Conservation (phyloP, 75 land plant genomes). For the Cryptomeria japonica region DNA sequence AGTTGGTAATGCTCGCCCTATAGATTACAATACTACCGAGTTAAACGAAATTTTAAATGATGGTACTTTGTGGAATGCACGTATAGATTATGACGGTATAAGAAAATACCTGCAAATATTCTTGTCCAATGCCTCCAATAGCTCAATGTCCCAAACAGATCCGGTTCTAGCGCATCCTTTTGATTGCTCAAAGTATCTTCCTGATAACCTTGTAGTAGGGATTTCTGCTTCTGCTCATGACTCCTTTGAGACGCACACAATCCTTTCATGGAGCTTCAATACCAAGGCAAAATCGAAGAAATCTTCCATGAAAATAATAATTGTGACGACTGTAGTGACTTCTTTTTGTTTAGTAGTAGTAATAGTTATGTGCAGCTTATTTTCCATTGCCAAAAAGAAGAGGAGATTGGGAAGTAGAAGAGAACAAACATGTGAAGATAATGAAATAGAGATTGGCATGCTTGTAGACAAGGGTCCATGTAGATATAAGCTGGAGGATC, state of each 20-base stretch:
- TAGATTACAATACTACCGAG: too few relatives aligned
- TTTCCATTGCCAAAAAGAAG: background rate
- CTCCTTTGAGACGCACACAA: background rate
- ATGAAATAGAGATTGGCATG: slow-evolving; percentile 13
- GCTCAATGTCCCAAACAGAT: too few relatives aligned
- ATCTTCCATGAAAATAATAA: background rate
- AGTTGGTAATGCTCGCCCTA: too few relatives aligned
- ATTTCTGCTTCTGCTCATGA: background rate
- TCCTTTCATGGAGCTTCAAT: background rate
- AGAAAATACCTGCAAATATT: too few relatives aligned
- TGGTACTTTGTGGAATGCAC: too few relatives aligned
- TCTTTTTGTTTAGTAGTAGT: background rate
- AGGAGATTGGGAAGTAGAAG: background rate
- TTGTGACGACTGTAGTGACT: too few relatives aligned
- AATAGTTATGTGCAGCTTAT: background rate
- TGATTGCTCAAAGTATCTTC: background rate
- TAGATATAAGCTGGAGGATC: slow-evolving; percentile 30
- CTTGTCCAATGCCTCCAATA: too few relatives aligned
- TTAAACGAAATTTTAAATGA: too few relatives aligned
- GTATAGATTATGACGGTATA: too few relatives aligned
- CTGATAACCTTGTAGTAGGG: background rate
- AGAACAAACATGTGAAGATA: slow-evolving; percentile 12
- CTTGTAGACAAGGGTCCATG: slow-evolving; percentile 23
- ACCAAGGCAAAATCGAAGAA: background rate
- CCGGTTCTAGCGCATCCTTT: background rate